Conservation (phyloP, 2,329 filamentous ascomycete genomes). For the Colletotrichum magnum region DNA sequence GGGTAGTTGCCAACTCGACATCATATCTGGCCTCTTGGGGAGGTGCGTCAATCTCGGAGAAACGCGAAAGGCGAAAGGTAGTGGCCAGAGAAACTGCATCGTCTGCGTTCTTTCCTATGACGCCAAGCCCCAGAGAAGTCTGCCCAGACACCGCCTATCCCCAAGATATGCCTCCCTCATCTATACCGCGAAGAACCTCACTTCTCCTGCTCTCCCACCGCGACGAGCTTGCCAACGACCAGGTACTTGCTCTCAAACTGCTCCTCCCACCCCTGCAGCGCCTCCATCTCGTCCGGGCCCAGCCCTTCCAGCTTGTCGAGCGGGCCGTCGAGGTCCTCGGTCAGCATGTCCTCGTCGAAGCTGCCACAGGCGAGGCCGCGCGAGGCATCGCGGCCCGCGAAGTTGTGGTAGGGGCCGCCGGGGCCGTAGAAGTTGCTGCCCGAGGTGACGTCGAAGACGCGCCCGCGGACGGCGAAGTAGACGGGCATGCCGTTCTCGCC, state of each 20-base stretch:
- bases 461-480: conserved; percentile 91
- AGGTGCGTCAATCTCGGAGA: too few relatives aligned
- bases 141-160: too few relatives aligned
- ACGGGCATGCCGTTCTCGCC: conserved; percentile 81
- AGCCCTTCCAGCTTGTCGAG: conserved; percentile 83
- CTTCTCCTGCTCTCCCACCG: conserved; percentile 57
- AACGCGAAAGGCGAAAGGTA: too few relatives aligned
- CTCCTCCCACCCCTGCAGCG: conserved; percentile 92
- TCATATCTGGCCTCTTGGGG: too few relatives aligned
- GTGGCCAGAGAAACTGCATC: too few relatives aligned
- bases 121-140: too few relatives aligned
- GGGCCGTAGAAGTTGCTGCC: conserved; percentile 97
- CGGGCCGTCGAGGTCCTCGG: conserved; percentile 87
- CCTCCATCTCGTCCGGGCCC: conserved; percentile 82
- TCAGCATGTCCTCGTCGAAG: conserved; percentile 96
- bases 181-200: background rate
- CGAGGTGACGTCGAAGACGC: conserved; percentile 89
- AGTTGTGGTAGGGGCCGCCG: conserved; percentile 95
- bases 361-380: conserved; percentile 90
- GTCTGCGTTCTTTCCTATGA: too few relatives aligned
- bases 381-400: conserved; percentile 92
- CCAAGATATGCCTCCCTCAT: too few relatives aligned
- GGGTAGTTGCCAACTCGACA: too few relatives aligned
- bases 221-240: conserved; percentile 89
- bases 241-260: conserved; percentile 94